Evolutionary conservation across 2,329 filamentous ascomycete species (phyloP).

Genomic region (Microcyclospora pomicola): DNA sequence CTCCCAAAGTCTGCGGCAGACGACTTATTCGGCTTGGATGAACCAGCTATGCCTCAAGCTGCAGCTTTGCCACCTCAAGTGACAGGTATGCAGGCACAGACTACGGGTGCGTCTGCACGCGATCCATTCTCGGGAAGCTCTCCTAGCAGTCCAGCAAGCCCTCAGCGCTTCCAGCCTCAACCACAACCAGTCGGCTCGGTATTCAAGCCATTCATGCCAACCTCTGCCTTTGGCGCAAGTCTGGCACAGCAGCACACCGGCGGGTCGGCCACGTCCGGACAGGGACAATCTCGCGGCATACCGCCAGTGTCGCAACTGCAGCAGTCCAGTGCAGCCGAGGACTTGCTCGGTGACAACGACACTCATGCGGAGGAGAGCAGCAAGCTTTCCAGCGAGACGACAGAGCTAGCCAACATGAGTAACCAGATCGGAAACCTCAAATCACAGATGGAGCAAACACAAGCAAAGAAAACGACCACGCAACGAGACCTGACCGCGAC

Average conservation of each 20-base stretch:
- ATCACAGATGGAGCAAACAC: conserved; percentile 87
- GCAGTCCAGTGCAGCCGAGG: conserved; percentile 45
- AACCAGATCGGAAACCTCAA: conserved; percentile 87
- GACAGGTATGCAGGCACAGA: conserved; percentile 48
- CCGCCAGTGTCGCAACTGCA: conserved; percentile 15
- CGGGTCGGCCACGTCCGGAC: conserved; percentile 30
- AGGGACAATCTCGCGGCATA: conserved; percentile 14
- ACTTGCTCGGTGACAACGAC: conserved; percentile 82
- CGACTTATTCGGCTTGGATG: conserved; percentile 85
- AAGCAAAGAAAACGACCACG: conserved; percentile 62
- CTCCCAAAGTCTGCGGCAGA: conserved; percentile 71
- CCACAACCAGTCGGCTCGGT: conserved; percentile 25
- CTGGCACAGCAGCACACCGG: conserved; percentile 67
- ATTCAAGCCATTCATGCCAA: conserved; percentile 86
- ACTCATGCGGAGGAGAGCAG: conserved; percentile 60
- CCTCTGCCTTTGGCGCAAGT: conserved; percentile 79
- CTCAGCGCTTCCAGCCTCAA: conserved; percentile 19
- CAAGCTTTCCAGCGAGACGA: conserved; percentile 76
- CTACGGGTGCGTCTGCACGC: conserved; percentile 58
- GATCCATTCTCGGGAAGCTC: conserved; percentile 49
- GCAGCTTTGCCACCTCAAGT: conserved; percentile 18
- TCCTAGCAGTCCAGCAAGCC: conserved; percentile 40
- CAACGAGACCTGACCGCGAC: conserved; percentile 74
- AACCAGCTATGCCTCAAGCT: conserved; percentile 38
- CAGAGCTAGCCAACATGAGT: conserved; percentile 86